phyloP scores from a whole-genome alignment of 768 basidiomycete genomes.

The Roridomyces roridus region DNA sequence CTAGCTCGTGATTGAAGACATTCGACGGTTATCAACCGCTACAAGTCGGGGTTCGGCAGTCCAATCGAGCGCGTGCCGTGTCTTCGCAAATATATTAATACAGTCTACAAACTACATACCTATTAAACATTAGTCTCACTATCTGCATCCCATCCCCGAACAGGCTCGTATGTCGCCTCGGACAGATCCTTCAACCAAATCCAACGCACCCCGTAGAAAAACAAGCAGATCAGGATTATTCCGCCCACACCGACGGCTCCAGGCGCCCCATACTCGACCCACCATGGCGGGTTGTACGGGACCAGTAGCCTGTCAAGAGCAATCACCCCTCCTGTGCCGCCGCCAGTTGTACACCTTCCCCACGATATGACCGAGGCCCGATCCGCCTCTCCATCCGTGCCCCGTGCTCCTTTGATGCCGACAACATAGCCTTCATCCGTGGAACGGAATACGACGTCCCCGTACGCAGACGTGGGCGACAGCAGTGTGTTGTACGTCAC shows the following conservation, averaged over 20 bases:
- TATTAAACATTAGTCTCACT: conserved; percentile 41
- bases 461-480: conserved; percentile 70
- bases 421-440: conserved; percentile 61
- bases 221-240: conserved; percentile 62
- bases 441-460: conserved; percentile 81
- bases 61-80: not conserved
- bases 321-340: conserved; percentile 85
- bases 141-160: conserved; percentile 71
- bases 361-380: conserved; percentile 72
- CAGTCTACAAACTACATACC: conserved; percentile 19
- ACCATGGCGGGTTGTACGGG: conserved; percentile 90
- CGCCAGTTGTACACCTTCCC: conserved; percentile 78
- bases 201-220: conserved; percentile 75
- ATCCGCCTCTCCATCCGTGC: conserved; percentile 65
- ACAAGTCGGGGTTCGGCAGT: too few species aligned
- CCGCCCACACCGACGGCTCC: conserved; percentile 66
- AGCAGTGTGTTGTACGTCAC: conserved; percentile 80
- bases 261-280: conserved; percentile 76
- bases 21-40: too few species aligned
- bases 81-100: conserved; percentile 10
- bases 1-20: too few species aligned
- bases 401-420: conserved; percentile 76
- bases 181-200: conserved; percentile 79
- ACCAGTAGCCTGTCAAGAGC: conserved; percentile 83
- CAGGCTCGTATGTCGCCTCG: conserved; percentile 89